phyloP scores from a whole-genome alignment of 768 basidiomycete genomes.

The Cubamyces lactineus region DNA sequence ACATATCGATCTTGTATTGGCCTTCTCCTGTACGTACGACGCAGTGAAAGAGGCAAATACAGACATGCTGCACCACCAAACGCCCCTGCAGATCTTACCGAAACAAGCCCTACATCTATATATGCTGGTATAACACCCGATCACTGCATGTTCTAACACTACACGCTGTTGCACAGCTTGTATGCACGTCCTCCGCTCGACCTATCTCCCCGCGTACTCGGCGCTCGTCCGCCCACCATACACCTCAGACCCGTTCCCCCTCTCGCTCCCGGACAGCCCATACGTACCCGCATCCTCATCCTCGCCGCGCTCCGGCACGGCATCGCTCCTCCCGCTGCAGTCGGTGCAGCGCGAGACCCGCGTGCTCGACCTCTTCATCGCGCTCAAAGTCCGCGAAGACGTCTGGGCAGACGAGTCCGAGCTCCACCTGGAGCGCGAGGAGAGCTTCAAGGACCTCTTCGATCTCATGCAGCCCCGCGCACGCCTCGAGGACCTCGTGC shows the following conservation, averaged over 20 bases:
- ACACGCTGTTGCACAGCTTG: constrained; percentile 47
- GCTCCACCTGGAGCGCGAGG: constrained; percentile 75
- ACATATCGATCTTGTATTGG: constrained; percentile 4
- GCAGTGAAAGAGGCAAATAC: constrained; percentile 12
- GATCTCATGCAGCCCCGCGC: constrained; percentile 75
- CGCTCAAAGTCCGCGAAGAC: constrained; percentile 79
- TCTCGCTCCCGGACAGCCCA: constrained; percentile 36
- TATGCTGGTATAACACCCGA: neutral
- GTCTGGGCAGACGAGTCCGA: constrained; percentile 74
- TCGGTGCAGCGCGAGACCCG: constrained; percentile 72
- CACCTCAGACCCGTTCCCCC: constrained; percentile 79
- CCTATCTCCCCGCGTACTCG: constrained; percentile 69
- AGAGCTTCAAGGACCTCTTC: constrained; percentile 79
- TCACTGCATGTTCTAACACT: neutral
- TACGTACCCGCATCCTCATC: constrained; percentile 28
- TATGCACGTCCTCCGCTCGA: constrained; percentile 81
- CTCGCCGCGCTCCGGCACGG: constrained; percentile 20
- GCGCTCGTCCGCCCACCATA: constrained; percentile 68
- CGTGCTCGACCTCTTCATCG: constrained; percentile 78
- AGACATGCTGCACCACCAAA: neutral
- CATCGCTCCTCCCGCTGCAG: constrained; percentile 37
- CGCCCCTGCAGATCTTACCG: neutral
- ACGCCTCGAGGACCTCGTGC: constrained; percentile 75
- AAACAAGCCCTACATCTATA: neutral
- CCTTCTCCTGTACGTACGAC: constrained; percentile 8